Percentiles rank a stretch among this genome's conserved stretches.
Evolutionary conservation across 148 eudicot genomes (phyloP).

Genomic region (Oxyria digyna): DNA sequence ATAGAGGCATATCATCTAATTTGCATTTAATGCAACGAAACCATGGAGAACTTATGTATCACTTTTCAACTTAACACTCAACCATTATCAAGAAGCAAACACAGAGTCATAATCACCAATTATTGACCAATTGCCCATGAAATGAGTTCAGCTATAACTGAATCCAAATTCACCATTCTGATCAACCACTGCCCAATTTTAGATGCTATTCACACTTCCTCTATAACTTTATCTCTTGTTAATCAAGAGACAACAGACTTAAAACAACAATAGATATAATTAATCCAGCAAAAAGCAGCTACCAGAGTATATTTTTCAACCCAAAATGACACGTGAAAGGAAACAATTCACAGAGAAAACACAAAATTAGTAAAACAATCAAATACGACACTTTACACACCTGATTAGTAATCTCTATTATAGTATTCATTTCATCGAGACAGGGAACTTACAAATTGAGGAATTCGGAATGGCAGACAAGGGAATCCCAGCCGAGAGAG

Average conservation of each 20-base stretch:
- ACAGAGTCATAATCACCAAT: background rate
- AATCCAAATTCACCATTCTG: background rate
- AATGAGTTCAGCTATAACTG: background rate
- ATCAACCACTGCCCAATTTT: background rate
- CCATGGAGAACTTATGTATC: background rate
- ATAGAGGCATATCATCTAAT: background rate
- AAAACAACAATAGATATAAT: background rate
- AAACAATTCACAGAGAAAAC: background rate
- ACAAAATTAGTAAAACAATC: background rate
- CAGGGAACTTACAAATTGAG: conserved; percentile 56
- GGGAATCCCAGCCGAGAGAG: conserved; percentile 82
- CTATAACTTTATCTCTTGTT: no score
- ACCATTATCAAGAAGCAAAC: background rate
- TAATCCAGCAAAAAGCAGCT: background rate
- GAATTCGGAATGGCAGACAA: conserved; percentile 84
- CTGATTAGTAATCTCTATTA: background rate
- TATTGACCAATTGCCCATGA: background rate
- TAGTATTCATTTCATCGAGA: background rate
- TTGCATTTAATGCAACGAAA: background rate
- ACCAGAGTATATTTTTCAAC: background rate
- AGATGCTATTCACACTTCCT: background rate
- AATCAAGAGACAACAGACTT: background rate
- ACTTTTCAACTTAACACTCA: background rate
- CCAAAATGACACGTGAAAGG: background rate
- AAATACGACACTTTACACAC: background rate